Conservation (phyloP, 2,329 filamentous ascomycete genomes). For the Cladosporium sp. region DNA sequence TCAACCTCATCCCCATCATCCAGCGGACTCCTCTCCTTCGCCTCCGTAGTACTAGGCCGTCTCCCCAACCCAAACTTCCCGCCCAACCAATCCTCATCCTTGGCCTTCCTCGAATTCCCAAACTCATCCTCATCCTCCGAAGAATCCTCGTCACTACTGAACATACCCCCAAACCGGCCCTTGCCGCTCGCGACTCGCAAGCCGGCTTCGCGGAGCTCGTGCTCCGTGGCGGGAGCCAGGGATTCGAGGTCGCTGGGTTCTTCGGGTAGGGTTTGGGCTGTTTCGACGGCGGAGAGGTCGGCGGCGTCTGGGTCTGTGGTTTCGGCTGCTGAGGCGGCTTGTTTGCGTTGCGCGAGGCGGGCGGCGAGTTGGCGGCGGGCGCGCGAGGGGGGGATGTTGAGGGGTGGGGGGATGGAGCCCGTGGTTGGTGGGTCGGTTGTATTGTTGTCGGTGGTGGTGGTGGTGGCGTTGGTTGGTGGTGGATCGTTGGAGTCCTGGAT, state of each 20-base stretch:
- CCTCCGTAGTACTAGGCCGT: constrained; percentile 32
- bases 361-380: constrained; percentile 88
- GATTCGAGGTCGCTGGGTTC: constrained; percentile 22
- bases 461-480: constrained; percentile 6
- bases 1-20: constrained; percentile 29
- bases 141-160: constrained; percentile 31
- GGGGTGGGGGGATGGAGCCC: constrained; percentile 58
- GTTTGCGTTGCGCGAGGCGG: constrained; percentile 57
- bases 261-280: constrained; percentile 27
- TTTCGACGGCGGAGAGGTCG: constrained; percentile 27
- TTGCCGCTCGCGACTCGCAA: constrained; percentile 20
- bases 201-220: constrained; percentile 14
- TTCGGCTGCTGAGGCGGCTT: constrained; percentile 24
- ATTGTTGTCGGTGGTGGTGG: constrained; percentile 2
- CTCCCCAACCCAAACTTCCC: constrained; percentile 21
- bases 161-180: constrained; percentile 24
- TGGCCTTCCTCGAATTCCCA: constrained; percentile 37
- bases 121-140: constrained; percentile 33
- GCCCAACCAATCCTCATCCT: constrained; percentile 39
- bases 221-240: constrained; percentile 5
- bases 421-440: background rate
- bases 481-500: background rate
- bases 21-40: constrained; percentile 28
- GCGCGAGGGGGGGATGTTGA: constrained; percentile 81
- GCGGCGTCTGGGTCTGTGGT: constrained; percentile 29